Conservation (phyloP, 1,284 basidiomycete species). For the Tilletia caries region DNA sequence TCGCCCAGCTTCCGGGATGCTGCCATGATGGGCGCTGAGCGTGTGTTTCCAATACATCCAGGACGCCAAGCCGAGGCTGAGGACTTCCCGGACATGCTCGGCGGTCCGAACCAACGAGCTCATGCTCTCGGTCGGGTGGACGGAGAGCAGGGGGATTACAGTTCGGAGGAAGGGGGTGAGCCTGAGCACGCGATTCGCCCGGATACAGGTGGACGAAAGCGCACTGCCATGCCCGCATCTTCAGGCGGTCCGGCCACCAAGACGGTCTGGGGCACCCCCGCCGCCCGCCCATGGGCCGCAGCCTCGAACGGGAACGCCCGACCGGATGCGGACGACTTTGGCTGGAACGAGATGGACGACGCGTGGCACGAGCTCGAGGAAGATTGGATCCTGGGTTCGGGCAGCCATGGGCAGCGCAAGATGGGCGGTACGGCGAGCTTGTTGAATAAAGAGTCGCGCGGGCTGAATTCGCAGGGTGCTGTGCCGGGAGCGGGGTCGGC, state of each 20-base stretch:
- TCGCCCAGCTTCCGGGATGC: constrained; percentile 46
- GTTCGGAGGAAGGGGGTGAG: not conserved
- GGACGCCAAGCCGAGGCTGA: constrained; percentile 27
- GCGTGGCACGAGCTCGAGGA: constrained; percentile 51
- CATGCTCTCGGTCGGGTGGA: not conserved
- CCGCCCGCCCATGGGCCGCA: constrained; percentile 13
- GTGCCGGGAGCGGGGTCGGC: not conserved
- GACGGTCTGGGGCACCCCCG: constrained; percentile 52
- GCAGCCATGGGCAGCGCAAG: constrained; percentile 8
- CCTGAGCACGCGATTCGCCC: not conserved
- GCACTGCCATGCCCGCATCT: not conserved
- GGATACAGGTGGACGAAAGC: not conserved
- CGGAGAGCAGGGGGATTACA: not conserved
- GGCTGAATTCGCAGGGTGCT: not conserved
- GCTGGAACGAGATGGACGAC: constrained; percentile 44
- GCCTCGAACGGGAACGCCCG: not conserved
- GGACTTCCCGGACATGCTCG: constrained; percentile 39
- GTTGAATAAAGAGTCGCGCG: constrained; percentile 6
- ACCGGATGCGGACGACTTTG: constrained; percentile 21
- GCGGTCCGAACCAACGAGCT: constrained; percentile 15
- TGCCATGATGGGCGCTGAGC: constrained; percentile 47
- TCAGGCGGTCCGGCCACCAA: constrained; percentile 17
- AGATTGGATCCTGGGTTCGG: constrained; percentile 41
- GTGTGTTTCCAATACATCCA: constrained; percentile 45
- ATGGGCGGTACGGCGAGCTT: not conserved